A percentile compares a stretch with the other conserved stretches of the same genome.
Conservation (phyloP, 202 grass and related monocot species). For the Hordeum pubiflorum region DNA sequence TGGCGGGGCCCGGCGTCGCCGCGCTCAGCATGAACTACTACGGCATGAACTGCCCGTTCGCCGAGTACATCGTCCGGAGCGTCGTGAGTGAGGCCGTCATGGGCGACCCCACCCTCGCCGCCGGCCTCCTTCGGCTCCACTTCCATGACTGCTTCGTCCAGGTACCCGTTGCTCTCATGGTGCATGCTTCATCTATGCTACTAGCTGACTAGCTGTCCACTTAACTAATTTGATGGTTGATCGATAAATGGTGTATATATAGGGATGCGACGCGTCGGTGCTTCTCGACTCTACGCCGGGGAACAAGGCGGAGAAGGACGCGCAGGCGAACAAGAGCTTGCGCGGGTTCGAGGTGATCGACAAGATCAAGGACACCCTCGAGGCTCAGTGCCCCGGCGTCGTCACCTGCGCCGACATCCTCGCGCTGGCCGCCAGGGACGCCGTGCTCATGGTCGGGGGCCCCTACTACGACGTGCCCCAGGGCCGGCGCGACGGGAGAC, state of each 20-base stretch:
- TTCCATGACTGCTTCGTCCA: conserved; percentile 99
- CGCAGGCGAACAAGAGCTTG: conserved; percentile 52
- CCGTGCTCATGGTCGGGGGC: conserved; percentile 48
- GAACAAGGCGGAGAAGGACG: conserved; percentile 81
- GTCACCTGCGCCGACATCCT: conserved; percentile 85
- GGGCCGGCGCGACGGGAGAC: conserved; percentile 61
- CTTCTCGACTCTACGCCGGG: conserved; percentile 56
- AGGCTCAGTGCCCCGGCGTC: conserved; percentile 57
- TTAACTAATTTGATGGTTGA: no score
- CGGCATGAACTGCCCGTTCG: conserved; percentile 75
- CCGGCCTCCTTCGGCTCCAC: conserved; percentile 64
- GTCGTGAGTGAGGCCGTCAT: conserved; percentile 43
- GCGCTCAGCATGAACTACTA: conserved; percentile 69
- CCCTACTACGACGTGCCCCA: conserved; percentile 54
- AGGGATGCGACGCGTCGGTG: conserved; percentile 92
- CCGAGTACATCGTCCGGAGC: conserved; percentile 46
- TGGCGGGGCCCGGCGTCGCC: conserved; percentile 23
- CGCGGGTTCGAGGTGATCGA: conserved; percentile 87
- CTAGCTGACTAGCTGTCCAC: background rate
- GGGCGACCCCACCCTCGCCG: conserved; percentile 56
- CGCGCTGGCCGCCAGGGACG: conserved; percentile 60
- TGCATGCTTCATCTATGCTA: background rate
- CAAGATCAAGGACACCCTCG: conserved; percentile 46
- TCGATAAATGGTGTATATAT: background rate
- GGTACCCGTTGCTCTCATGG: background rate